These are phyloP conservation scores for Hydrangea macrophylla DNA, from an alignment of 148 eudicot species.

Conservation along the genomic window DNA sequence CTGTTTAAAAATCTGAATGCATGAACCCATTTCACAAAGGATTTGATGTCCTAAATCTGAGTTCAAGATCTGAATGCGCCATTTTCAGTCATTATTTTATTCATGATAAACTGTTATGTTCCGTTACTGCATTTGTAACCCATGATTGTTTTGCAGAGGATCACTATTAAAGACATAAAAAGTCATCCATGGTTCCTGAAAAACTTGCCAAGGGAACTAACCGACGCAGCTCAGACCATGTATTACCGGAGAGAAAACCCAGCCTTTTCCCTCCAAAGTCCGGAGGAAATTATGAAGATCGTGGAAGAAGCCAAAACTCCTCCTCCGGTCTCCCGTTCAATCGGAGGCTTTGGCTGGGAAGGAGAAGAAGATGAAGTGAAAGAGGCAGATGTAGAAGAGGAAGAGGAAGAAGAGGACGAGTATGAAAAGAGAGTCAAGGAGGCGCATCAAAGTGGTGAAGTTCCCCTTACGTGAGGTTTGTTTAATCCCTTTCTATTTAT, in stretches of 20 bases:
- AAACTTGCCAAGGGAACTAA: conserved; percentile 76
- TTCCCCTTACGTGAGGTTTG: conserved; percentile 30
- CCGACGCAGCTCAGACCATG: conserved; percentile 55
- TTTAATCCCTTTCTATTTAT: background rate
- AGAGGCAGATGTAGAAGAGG: conserved; percentile 39
- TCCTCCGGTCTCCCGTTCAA: conserved; percentile 47
- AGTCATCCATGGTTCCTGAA: conserved; percentile 77
- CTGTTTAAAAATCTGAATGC: background rate
- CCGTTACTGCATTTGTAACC: background rate
- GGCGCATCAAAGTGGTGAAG: conserved; percentile 73
- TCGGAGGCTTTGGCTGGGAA: conserved; percentile 69
- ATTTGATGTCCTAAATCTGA: background rate
- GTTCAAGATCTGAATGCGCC: background rate
- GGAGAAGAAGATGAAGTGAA: conserved; percentile 55
- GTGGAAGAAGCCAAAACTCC: conserved; percentile 71
- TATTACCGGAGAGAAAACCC: conserved; percentile 75
- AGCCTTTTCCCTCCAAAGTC: conserved; percentile 61
- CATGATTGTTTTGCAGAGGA: conserved; percentile 45
- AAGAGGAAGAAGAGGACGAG: conserved; percentile 62
- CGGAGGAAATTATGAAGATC: conserved; percentile 77
- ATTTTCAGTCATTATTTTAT: background rate
- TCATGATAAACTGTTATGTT: background rate
- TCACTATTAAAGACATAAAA: conserved; percentile 64
- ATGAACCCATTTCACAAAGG: background rate
- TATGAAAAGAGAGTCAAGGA: conserved; percentile 82